A percentile compares a stretch with the other conserved stretches of the same genome.
phyloP scores from a whole-genome alignment of 768 basidiomycete species.

The Lanmaoa pseudosensibilis region DNA sequence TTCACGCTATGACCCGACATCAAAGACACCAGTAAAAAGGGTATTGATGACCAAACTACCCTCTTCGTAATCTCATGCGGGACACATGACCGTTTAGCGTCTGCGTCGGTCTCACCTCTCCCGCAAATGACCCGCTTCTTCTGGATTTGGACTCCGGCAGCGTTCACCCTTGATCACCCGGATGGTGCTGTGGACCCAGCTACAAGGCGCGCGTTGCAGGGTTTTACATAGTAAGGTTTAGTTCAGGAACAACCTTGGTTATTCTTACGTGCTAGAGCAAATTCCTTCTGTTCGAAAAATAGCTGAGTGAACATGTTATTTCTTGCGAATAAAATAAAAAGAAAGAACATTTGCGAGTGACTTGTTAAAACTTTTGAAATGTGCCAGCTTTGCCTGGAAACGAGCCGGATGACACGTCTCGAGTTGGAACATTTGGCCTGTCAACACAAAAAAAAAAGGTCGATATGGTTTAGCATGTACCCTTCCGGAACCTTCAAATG shows the following conservation, averaged over 20 bases:
- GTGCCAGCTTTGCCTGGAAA: too few relatives aligned
- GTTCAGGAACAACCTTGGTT: background rate
- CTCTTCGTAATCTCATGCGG: background rate
- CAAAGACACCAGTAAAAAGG: background rate
- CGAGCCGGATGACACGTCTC: too few relatives aligned
- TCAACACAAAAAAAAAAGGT: background rate
- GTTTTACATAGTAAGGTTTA: too few relatives aligned
- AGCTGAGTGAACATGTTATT: background rate
- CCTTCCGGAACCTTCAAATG: constrained; percentile 2
- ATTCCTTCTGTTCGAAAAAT: background rate
- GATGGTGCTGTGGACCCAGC: background rate
- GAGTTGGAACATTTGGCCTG: background rate
- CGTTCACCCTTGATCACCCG: background rate
- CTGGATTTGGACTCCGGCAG: background rate
- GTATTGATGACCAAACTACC: background rate
- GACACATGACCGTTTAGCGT: background rate
- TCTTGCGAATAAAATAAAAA: background rate
- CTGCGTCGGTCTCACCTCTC: background rate
- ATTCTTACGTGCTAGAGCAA: background rate
- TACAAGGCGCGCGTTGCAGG: background rate
- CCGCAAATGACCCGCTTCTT: background rate
- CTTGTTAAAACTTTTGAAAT: too few relatives aligned
- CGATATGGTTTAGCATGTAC: background rate
- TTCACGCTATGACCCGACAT: background rate
- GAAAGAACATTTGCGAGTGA: too few relatives aligned